Percentiles rank a stretch among this genome's conserved stretches.
Conservation (phyloP, 768 basidiomycete genomes). For the Tylopilus rubrobrunneus region DNA sequence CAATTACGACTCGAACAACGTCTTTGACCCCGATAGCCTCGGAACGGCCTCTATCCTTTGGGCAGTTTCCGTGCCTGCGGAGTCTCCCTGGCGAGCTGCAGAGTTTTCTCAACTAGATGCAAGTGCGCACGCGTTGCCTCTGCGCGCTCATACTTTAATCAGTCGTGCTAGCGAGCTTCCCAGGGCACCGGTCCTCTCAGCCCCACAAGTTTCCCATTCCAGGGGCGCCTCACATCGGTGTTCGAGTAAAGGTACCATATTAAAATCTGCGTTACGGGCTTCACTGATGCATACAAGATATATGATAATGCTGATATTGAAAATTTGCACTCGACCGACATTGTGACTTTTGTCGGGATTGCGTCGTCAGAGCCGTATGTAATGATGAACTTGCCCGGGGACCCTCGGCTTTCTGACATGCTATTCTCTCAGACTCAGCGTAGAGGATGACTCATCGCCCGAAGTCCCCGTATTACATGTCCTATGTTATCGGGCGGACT, state of each 20-base stretch:
- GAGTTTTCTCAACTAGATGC: conserved; percentile 24
- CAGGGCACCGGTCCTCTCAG: conserved; percentile 26
- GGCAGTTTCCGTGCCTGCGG: conserved; percentile 72
- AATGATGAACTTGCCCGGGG: not conserved
- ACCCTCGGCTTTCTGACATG: conserved; percentile 15
- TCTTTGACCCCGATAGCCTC: conserved; percentile 47
- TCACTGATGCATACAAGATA: conserved; percentile 39
- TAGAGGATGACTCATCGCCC: conserved; percentile 34
- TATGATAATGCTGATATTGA: conserved; percentile 48
- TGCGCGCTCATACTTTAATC: not conserved
- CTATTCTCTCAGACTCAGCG: conserved; percentile 30
- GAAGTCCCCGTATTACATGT: conserved; percentile 68
- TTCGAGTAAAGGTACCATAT: conserved; percentile 60
- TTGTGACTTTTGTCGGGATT: conserved; percentile 73
- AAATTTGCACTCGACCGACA: conserved; percentile 54
- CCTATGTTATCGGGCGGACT: conserved; percentile 38
- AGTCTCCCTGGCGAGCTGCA: conserved; percentile 52
- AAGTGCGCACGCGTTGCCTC: conserved; percentile 14
- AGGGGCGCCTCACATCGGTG: conserved; percentile 54
- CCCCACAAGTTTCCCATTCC: conserved; percentile 67
- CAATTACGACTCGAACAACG: conserved; percentile 1
- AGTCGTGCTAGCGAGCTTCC: conserved; percentile 19
- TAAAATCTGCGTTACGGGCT: not conserved
- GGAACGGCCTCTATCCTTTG: conserved; percentile 63
- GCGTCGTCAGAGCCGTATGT: conserved; percentile 61